Conservation (phyloP, 2,329 filamentous ascomycete genomes). For the Fusarium nelsonii region DNA sequence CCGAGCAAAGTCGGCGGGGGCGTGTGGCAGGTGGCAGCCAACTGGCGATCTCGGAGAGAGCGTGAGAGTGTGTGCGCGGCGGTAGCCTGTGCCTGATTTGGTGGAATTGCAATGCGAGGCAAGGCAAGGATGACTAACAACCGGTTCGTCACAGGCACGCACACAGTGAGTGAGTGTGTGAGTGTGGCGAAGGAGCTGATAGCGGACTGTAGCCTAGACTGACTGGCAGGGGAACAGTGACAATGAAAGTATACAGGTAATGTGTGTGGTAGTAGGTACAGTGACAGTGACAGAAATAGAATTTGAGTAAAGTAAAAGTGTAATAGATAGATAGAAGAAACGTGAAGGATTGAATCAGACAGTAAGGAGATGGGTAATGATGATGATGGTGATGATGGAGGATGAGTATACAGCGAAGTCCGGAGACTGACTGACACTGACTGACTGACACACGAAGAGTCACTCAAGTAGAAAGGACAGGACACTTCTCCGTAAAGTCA, state of each 20-base stretch:
- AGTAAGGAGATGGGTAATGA: slow-evolving; percentile 24
- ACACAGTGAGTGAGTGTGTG: slow-evolving; percentile 13
- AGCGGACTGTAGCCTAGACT: slow-evolving; percentile 44
- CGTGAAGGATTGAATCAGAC: slow-evolving; percentile 31
- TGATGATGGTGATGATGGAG: slow-evolving; percentile 17
- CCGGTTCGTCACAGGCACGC: slow-evolving; percentile 36
- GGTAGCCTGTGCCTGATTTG: slow-evolving; percentile 44
- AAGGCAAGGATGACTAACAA: slow-evolving; percentile 44
- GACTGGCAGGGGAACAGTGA: slow-evolving; percentile 32
- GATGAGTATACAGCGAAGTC: slow-evolving; percentile 49
- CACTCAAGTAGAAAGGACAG: slow-evolving; percentile 36
- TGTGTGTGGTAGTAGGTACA: neutral
- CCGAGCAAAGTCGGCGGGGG: slow-evolving; percentile 50
- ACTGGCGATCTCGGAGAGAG: slow-evolving; percentile 56
- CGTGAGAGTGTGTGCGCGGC: slow-evolving; percentile 51
- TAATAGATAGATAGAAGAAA: slow-evolving; percentile 6
- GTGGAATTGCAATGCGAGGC: slow-evolving; percentile 11
- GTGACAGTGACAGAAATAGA: slow-evolving; percentile 21
- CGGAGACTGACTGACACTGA: slow-evolving; percentile 35
- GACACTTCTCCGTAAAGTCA: slow-evolving; percentile 42
- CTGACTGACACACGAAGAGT: slow-evolving; percentile 34
- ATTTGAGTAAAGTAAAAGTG: slow-evolving; percentile 20
- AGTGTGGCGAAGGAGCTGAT: slow-evolving; percentile 47
- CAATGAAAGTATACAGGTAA: slow-evolving; percentile 23
- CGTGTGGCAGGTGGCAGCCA: slow-evolving; percentile 49